Base-by-base conservation (phyloP, 257 asterid species). In the Coffea canephora region DNA sequence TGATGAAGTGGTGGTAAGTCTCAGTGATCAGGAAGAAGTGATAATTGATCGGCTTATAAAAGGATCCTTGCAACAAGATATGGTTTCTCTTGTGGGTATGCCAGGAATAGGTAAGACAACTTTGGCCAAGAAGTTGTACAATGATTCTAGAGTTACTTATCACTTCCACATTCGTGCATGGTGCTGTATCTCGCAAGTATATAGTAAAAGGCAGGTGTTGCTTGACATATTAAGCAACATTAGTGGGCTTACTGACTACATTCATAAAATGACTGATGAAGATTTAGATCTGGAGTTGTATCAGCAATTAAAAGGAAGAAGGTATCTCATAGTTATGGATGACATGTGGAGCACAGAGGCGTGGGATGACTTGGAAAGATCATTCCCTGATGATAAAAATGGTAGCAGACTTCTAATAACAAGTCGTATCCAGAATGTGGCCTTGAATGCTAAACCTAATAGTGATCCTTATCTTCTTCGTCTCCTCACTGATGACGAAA, bases 51-150 rank as follows among this genome's bases (percentile, higher is more conserved):
- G 57, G 0, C 75, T 70, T 23, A 46, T 57, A 8, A 43, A 57
- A 46, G 75, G 75, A 43, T 43, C 75, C 15, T 45, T 8, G 4
- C 54, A 70, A 57, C 25, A 18, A 23, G 36, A 70, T 11, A 23
- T 70, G 0, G 6, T 73, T 11, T 4, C 76, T 0, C 27, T 73
- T 73, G 64, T 50, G 54, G 76, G 81, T 3, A 54, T 78, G 75
- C 81, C 81, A 11, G 76, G 81, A 19, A n/a, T 55, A 14, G 71
- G 76, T 2, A 70, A 69, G 68, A 78, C 76, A n/a, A 69, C 76
- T 10, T 27, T 78, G 27, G 81, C 81, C 1, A 55, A 14, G 31
- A 34, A 54, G 25, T 57, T 39, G 61, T 78, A 54, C 15, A 15
- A 69, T 9, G 19, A 48, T 39, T 59, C 75, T 0, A 18, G 36